Conservation (phyloP, 306 rosid species). For the Sphenostylis stenocarpa region DNA sequence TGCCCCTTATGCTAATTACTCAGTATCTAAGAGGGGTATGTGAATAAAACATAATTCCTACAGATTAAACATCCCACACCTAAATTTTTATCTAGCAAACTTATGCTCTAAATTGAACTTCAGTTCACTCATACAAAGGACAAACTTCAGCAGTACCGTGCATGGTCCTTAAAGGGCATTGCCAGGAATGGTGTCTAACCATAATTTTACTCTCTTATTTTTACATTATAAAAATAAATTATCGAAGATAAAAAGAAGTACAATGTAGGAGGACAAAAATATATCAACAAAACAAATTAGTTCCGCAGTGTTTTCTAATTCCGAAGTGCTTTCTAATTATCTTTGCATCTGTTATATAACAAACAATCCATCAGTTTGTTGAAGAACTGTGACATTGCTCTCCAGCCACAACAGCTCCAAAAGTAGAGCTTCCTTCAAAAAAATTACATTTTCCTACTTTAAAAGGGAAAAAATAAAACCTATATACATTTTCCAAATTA, state of each 20-base stretch:
- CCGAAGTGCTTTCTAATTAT: conserved; percentile 6
- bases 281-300: neutral
- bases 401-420: conserved; percentile 12
- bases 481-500: neutral
- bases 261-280: conserved; percentile 10
- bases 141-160: conserved; percentile 87
- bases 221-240: neutral
- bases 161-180: conserved; percentile 74
- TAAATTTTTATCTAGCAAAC: conserved; percentile 14
- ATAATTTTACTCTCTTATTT: too few relatives aligned
- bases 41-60: conserved; percentile 24
- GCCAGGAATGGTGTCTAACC: conserved; percentile 59
- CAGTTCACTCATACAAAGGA: conserved; percentile 65
- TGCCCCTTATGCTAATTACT: conserved; percentile 91
- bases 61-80: conserved; percentile 19
- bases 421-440: neutral
- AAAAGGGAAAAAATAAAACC: neutral
- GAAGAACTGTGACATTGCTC: conserved; percentile 5
- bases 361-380: neutral
- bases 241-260: neutral
- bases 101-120: conserved; percentile 32
- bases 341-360: neutral
- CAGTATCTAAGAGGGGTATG: conserved; percentile 95
- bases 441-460: neutral
- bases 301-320: too few relatives aligned